phyloP scores from a whole-genome alignment of 441 rosid genomes.

The Adansonia madagascariensis region DNA sequence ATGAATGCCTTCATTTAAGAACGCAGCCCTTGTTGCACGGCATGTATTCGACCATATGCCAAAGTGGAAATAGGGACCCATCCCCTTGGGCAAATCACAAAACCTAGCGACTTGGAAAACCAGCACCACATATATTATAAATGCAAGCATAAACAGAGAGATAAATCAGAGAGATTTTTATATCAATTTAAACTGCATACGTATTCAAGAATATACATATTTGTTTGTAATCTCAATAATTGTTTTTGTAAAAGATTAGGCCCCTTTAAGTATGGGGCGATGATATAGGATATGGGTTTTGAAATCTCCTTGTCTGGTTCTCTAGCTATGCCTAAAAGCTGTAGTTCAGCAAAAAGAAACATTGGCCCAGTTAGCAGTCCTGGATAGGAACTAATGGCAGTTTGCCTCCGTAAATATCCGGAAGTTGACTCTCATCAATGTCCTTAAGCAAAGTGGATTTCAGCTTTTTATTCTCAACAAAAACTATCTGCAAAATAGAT shows the following conservation, averaged over 20 bases:
- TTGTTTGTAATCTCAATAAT: not conserved
- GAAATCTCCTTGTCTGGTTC: not conserved
- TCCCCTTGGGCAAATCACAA: too few relatives aligned
- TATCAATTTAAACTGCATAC: slow-evolving; percentile 3
- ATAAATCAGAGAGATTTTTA: not conserved
- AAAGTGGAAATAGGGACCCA: not conserved
- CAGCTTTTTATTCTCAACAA: slow-evolving; percentile 74
- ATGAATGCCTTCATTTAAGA: not conserved
- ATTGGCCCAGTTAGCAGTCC: slow-evolving; percentile 36
- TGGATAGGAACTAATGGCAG: slow-evolving; percentile 65
- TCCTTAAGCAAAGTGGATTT: slow-evolving; percentile 59
- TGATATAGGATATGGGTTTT: not conserved
- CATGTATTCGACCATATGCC: not conserved
- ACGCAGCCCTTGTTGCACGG: not conserved
- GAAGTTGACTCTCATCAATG: slow-evolving; percentile 76
- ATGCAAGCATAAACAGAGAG: not conserved
- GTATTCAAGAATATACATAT: not conserved
- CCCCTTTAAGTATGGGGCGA: not conserved
- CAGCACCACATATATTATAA: not conserved
- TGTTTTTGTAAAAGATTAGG: not conserved
- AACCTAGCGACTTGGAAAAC: not conserved
- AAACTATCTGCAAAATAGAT: slow-evolving; percentile 56
- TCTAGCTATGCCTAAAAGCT: slow-evolving; percentile 16
- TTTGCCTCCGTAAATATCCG: slow-evolving; percentile 75
- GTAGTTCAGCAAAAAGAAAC: not conserved